Base-by-base conservation (phyloP, 2,329 filamentous ascomycete species). In the Colletotrichum sp. region DNA sequence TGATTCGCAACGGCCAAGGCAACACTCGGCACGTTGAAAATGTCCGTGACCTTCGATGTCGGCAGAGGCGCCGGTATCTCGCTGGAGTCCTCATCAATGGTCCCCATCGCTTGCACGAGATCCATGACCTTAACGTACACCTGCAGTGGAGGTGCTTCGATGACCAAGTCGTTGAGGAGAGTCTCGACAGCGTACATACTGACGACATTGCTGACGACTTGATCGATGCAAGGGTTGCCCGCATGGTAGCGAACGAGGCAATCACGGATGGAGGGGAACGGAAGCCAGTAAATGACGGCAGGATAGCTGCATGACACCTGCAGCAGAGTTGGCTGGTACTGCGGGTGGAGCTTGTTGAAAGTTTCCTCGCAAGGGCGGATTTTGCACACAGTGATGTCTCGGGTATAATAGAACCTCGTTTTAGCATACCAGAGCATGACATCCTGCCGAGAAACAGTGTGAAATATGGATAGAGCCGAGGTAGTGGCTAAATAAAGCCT, bases 31-130 rank as follows among this genome's bases (percentile, higher is more conserved):
- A 3, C 16, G 5, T 18, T 10, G 0, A 44, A 44, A 44, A 44
- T n/a, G 5, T 44, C 18, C 8, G 0, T 44, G 1, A 0, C 16
- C 16, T n/a, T 44, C 0, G 5, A 44, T 44, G 39, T 44, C 18
- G 39, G 39, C 16, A 44, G 3, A 44, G 8, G 39, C 1, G 8
- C 39, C 5, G 16, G 39, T 2, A 1, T 1, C 8, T 44, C 39
- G 8, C 0, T 44, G 8, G 39, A 44, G 39, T 44, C 1, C 8
- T 44, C 39, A 10, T 9, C 39, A 44, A 44, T n/a, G 39, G 39
- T 8, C 0, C 16, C 16, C 16, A 44, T 44, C 16, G 36, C 36
- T 44, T 44, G 8, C 36, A 44, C 16, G 0, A 44, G 36, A 44
- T n/a, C 16, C 36, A 44, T 44, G 8, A 18, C 2, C 1, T 44